Conservation (phyloP, 2,329 filamentous ascomycete species). For the Hymenoscyphus albidus region DNA sequence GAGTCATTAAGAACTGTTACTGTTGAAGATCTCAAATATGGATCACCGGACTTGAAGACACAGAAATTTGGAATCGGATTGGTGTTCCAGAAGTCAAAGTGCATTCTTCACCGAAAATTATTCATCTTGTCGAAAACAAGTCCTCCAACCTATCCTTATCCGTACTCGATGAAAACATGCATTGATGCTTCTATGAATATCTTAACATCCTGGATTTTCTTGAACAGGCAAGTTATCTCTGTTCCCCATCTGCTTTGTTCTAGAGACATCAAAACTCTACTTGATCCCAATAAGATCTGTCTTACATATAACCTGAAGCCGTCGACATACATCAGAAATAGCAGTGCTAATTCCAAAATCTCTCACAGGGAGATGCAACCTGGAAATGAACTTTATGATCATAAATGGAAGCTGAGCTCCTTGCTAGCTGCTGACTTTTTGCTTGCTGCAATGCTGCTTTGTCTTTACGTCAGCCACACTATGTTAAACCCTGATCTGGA, state of each 20-base stretch:
- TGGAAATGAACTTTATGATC: conserved; percentile 12
- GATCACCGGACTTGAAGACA: conserved; percentile 43
- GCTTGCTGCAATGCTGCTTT: conserved; percentile 29
- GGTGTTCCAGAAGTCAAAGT: conserved; percentile 25
- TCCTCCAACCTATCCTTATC: conserved; percentile 37
- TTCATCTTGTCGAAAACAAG: conserved; percentile 42
- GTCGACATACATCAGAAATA: too few species aligned
- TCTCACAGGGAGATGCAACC: conserved; percentile 13
- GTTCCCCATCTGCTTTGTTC: too few species aligned
- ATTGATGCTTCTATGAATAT: conserved; percentile 47
- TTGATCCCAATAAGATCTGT: too few species aligned
- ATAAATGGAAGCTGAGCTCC: conserved; percentile 24
- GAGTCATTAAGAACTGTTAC: conserved; percentile 45
- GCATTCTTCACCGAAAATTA: conserved; percentile 27
- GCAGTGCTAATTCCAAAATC: too few species aligned
- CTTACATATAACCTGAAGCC: too few species aligned
- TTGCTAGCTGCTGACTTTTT: conserved; percentile 26
- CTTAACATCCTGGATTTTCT: conserved; percentile 42
- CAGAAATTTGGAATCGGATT: conserved; percentile 43
- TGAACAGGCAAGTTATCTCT: conserved; percentile 6
- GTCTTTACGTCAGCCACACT: conserved; percentile 24
- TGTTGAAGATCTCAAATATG: conserved; percentile 45
- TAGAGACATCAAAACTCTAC: too few species aligned
- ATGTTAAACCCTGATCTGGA: conserved; percentile 10
- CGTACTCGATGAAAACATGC: conserved; percentile 51